These are phyloP conservation scores for Beverwykella pulmonaria DNA, from an alignment of 495 filamentous ascomycete species.

Conservation along the genomic window DNA sequence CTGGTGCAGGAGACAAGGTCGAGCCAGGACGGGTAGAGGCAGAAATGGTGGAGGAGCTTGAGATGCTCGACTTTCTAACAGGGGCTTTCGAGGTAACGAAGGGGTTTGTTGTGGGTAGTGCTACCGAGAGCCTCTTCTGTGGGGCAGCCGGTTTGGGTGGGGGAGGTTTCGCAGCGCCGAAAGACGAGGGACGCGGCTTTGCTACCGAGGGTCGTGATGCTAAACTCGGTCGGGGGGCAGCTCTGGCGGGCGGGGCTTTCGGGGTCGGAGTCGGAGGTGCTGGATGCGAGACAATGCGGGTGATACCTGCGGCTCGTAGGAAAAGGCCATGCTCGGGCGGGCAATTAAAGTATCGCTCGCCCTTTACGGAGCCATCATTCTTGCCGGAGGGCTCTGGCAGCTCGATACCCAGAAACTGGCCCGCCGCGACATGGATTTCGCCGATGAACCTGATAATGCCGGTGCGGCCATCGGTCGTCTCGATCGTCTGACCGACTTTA, in stretches of 20 bases:
- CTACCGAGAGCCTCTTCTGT: conserved; percentile 3
- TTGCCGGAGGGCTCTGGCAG: conserved; percentile 82
- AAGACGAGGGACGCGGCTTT: background rate
- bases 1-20: background rate
- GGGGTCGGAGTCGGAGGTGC: conserved; percentile 29
- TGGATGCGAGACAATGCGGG: conserved; percentile 60
- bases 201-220: background rate
- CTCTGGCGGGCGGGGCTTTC: conserved; percentile 50
- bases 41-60: conserved; percentile 1
- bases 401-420: conserved; percentile 90
- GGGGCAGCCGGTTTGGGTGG: background rate
- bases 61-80: background rate
- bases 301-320: conserved; percentile 63
- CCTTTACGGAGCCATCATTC: conserved; percentile 91
- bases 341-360: conserved; percentile 89
- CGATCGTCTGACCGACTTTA: conserved; percentile 62
- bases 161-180: conserved; percentile 2
- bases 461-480: conserved; percentile 72
- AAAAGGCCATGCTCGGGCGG: conserved; percentile 84
- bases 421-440: conserved; percentile 72
- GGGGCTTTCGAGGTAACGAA: background rate
- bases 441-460: conserved; percentile 82
- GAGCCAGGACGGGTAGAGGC: background rate
- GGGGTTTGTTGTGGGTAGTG: background rate
- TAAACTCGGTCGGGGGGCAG: background rate